These are phyloP conservation scores for Coriolopsis trogii DNA, from an alignment of 1,284 basidiomycete species.

Conservation along the genomic window DNA sequence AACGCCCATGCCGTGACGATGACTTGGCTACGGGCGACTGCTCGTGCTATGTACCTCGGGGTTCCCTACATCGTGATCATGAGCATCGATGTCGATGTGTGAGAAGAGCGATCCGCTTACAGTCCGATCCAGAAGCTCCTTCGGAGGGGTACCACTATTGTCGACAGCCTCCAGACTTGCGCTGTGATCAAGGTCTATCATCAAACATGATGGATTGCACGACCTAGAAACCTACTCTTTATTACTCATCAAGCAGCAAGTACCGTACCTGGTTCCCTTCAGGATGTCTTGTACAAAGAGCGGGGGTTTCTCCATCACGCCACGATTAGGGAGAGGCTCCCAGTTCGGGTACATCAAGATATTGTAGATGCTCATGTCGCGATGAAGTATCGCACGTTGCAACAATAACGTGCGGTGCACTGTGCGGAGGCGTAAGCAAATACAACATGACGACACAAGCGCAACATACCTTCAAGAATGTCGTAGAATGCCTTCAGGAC, in stretches of 20 bases:
- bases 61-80: too few species aligned
- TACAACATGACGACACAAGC: not conserved
- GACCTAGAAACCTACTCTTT: too few species aligned
- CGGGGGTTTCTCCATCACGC: not conserved
- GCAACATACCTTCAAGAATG: not conserved
- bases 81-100: too few species aligned
- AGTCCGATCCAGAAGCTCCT: too few species aligned
- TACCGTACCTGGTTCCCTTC: not conserved
- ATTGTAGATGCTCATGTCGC: slow-evolving; percentile 1
- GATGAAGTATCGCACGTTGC: not conserved
- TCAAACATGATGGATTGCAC: too few species aligned
- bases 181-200: too few species aligned
- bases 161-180: too few species aligned
- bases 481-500: not conserved
- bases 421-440: not conserved
- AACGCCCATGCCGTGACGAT: too few species aligned
- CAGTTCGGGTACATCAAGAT: slow-evolving; percentile 10
- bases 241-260: not conserved
- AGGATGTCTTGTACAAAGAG: not conserved
- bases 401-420: slow-evolving; percentile 1
- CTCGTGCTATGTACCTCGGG: too few species aligned
- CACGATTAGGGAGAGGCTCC: not conserved
- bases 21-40: too few species aligned
- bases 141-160: too few species aligned
- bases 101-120: too few species aligned